Percentiles rank a stretch among this genome's conserved stretches.
Evolutionary conservation across 1,284 basidiomycete species (phyloP).

Genomic region (Microbotryum silenes-acaulis): DNA sequence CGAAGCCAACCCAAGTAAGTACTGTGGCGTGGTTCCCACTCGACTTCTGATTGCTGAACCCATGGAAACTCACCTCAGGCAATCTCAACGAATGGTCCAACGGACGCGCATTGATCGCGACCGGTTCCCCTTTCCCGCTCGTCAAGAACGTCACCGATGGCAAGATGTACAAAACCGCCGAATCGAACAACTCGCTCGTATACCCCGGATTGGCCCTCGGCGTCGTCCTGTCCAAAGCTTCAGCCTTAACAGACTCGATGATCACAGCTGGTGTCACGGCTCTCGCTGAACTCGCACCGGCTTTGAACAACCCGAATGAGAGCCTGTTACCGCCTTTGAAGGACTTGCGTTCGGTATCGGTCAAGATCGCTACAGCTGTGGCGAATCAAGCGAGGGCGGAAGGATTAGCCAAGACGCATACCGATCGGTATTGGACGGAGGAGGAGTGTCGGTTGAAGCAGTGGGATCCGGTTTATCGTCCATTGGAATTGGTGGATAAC

Average conservation of each 20-base stretch:
- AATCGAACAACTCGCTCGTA: slow-evolving; percentile 59
- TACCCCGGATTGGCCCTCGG: slow-evolving; percentile 56
- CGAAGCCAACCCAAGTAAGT: slow-evolving; percentile 56
- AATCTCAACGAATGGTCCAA: slow-evolving; percentile 67
- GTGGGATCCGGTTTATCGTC: slow-evolving; percentile 10
- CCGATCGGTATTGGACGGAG: slow-evolving; percentile 52
- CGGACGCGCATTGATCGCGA: slow-evolving; percentile 66
- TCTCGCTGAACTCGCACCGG: slow-evolving; percentile 67
- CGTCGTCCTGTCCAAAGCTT: slow-evolving; percentile 56
- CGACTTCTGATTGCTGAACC: neutral
- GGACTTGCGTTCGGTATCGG: slow-evolving; percentile 60
- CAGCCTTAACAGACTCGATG: slow-evolving; percentile 62
- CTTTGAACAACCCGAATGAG: slow-evolving; percentile 55
- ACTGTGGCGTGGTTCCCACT: slow-evolving; percentile 1
- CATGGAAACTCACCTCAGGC: slow-evolving; percentile 36
- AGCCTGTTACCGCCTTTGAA: slow-evolving; percentile 63
- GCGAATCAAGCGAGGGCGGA: slow-evolving; percentile 66
- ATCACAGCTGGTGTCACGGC: slow-evolving; percentile 64
- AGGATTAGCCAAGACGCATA: slow-evolving; percentile 56
- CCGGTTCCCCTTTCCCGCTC: slow-evolving; percentile 71
- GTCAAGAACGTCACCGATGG: slow-evolving; percentile 12
- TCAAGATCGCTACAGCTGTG: slow-evolving; percentile 69
- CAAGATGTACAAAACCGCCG: slow-evolving; percentile 52
- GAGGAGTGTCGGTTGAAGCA: slow-evolving; percentile 7
- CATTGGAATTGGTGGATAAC: slow-evolving; percentile 1